Evolutionary conservation across 768 basidiomycete species (phyloP).

Genomic region (Strobilomyces echinocephalus): DNA sequence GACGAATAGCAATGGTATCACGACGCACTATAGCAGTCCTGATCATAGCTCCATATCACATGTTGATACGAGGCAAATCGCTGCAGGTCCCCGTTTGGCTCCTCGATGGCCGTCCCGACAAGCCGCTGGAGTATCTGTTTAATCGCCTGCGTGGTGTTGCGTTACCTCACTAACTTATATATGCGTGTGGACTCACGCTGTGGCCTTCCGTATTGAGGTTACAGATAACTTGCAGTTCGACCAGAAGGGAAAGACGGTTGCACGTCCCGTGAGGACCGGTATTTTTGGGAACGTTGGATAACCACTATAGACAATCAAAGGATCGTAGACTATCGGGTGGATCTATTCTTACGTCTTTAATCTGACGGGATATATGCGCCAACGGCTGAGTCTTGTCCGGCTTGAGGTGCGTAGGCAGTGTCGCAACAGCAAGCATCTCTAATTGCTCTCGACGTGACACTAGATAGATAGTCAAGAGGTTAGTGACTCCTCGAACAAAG

Average conservation of each 20-base stretch:
- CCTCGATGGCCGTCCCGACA: slow-evolving; percentile 35
- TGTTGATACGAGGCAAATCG: slow-evolving; percentile 54
- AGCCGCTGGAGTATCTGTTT: slow-evolving; percentile 32
- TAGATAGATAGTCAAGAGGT: slow-evolving; percentile 1
- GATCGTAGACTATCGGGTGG: background rate
- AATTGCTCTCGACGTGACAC: slow-evolving; percentile 23
- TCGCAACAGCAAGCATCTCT: slow-evolving; percentile 22
- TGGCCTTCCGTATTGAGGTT: slow-evolving; percentile 8
- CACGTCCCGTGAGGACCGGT: background rate
- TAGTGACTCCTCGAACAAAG: background rate
- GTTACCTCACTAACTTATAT: background rate
- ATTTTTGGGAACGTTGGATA: slow-evolving; percentile 7
- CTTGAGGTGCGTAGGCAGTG: slow-evolving; percentile 14
- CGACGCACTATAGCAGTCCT: slow-evolving; percentile 38
- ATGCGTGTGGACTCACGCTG: slow-evolving; percentile 12
- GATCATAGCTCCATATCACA: slow-evolving; percentile 45
- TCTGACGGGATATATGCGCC: slow-evolving; percentile 16
- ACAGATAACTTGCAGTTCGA: slow-evolving; percentile 23
- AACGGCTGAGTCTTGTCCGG: slow-evolving; percentile 6
- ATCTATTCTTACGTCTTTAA: slow-evolving; percentile 19
- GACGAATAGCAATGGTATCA: background rate
- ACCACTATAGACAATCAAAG: slow-evolving; percentile 16
- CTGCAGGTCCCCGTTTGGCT: slow-evolving; percentile 34
- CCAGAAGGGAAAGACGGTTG: slow-evolving; percentile 23
- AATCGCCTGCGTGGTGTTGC: slow-evolving; percentile 9